Base-by-base conservation (phyloP, 1,139 yeast species). In the Starmera stellimalicola region DNA sequence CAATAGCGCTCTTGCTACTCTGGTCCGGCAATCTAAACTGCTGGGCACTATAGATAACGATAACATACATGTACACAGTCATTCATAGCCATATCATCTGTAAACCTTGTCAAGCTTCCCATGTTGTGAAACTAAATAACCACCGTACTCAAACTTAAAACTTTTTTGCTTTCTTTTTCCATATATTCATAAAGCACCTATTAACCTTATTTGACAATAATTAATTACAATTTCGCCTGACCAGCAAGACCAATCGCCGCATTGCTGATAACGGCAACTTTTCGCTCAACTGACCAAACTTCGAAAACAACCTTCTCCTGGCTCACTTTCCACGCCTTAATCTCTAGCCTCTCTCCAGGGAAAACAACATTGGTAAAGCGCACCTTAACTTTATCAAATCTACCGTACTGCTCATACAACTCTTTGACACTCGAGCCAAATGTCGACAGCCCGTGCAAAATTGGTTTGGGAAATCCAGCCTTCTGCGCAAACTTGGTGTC, bases 341-440 rank as follows among this genome's bases (percentile, higher is more conserved):
- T 76, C 52, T 70, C 71, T 57, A 91, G 69, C 22, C 85, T 80
- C 62, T 91, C 97, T 50, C 97, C 98, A n/a, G 97, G 97, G 74
- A 74, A 87, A 29, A 91, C 97, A 52, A 83, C 78, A 51, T 91
- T 91, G 23, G 94, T 73, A 57, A 91, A 91, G 56, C 97, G 77
- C 25, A 76, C 94, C 68, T 91, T 91, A 57, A 87, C 72, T 65
- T 87, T 95, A 53, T 71, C 72, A 60, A 81, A 83, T 31, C 72
- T 68, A 38, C 97, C 97, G 60, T 62, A 91, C 52, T 81, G 70
- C 50, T 87, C 95, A 51, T 70, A 68, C 49, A 91, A 68, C 12
- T 73, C 73, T 60, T 87, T 84, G 27, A 80, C 82, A 33, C 84
- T 64, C 45, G 87, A 73, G 42, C 97, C 97, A 58, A 84, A 76